Conservation (phyloP, 345 rosid species). For the Zanthoxylum bungeanum region DNA sequence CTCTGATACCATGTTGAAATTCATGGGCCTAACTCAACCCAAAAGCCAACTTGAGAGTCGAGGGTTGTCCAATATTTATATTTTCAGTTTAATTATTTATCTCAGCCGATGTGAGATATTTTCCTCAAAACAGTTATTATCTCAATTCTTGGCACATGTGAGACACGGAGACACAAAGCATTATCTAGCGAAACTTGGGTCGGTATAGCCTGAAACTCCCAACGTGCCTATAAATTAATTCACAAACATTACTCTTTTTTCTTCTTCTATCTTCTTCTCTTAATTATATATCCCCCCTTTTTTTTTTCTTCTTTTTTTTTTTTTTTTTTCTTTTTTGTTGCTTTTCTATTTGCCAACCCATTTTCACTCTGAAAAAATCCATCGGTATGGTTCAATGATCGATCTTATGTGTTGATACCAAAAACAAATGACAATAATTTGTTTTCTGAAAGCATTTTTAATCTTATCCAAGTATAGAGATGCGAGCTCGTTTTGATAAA, state of each 20-base stretch:
- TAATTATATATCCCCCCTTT: no score
- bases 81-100: neutral
- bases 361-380: constrained; percentile 18
- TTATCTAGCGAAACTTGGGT: constrained; percentile 1
- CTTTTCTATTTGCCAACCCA: constrained; percentile 23
- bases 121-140: no score
- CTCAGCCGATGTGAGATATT: no score
- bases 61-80: no score
- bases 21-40: no score
- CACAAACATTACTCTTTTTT: neutral
- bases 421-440: neutral
- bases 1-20: no score
- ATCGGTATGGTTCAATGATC: constrained; percentile 7
- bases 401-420: neutral
- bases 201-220: constrained; percentile 14
- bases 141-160: neutral
- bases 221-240: constrained; percentile 20
- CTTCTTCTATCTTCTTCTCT: neutral
- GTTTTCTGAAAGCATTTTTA: constrained; percentile 12
- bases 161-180: constrained; percentile 23
- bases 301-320: neutral
- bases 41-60: no score
- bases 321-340: neutral
- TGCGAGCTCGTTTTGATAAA: constrained; percentile 17
- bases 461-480: constrained; percentile 13